Evolutionary conservation across 768 basidiomycete species (phyloP).

Genomic region (Hortiboletus flavorubellus): DNA sequence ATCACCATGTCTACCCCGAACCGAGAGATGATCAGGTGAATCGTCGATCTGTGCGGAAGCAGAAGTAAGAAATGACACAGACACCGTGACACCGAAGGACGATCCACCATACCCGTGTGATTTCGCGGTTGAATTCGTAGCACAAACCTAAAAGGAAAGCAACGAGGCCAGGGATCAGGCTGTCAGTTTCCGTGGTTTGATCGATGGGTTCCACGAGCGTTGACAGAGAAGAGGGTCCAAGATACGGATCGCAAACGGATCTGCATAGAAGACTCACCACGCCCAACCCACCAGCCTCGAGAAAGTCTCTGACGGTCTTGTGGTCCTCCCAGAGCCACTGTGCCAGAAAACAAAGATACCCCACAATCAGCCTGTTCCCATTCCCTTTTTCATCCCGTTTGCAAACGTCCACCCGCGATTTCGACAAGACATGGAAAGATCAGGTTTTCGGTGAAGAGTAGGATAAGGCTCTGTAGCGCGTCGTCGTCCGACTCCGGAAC

Average conservation of each 20-base stretch:
- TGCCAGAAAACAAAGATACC: conserved; percentile 76
- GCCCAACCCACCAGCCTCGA: conserved; percentile 86
- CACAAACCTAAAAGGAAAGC: conserved; percentile 90
- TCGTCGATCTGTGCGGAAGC: conserved; percentile 56
- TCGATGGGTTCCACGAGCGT: conserved; percentile 95
- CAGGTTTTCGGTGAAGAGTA: conserved; percentile 72
- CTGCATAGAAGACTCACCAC: conserved; percentile 56
- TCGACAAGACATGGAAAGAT: conserved; percentile 82
- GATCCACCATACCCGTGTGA: conserved; percentile 70
- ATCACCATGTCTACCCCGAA: conserved; percentile 88
- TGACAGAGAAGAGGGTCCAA: not conserved
- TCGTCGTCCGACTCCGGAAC: conserved; percentile 47
- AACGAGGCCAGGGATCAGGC: conserved; percentile 84
- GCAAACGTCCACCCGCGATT: conserved; percentile 47
- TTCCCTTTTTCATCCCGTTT: conserved; percentile 71
- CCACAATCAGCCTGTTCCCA: conserved; percentile 89
- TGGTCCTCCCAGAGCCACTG: conserved; percentile 99
- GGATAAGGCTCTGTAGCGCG: conserved; percentile 68
- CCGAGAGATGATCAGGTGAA: conserved; percentile 85
- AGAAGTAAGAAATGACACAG: not conserved
- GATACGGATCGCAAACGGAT: not conserved
- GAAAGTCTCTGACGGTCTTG: conserved; percentile 79
- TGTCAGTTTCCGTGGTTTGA: conserved; percentile 81
- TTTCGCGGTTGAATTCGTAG: conserved; percentile 95
- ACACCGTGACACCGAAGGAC: not conserved